These are phyloP conservation scores for Cutaneotrichosporon dermatis DNA, from an alignment of 1,284 basidiomycete genomes.

Conservation along the genomic window DNA sequence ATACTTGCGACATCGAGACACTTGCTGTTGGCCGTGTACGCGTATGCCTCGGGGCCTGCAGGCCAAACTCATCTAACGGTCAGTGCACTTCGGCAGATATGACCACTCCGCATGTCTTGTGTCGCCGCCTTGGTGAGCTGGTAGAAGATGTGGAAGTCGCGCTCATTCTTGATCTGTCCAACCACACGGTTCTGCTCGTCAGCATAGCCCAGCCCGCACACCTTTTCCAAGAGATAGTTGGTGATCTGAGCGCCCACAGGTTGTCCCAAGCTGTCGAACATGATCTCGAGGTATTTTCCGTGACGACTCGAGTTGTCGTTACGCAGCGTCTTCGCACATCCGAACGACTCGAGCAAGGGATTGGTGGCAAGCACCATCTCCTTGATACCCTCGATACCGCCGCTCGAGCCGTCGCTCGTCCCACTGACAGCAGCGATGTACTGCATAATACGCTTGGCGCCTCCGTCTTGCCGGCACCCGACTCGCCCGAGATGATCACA, in stretches of 20 bases:
- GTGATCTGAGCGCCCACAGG: slow-evolving; percentile 98
- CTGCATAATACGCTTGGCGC: slow-evolving; percentile 99
- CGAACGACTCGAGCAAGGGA: slow-evolving; percentile 94
- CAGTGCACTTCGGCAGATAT: background rate
- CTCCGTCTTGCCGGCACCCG: slow-evolving; percentile 94
- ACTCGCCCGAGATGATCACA: slow-evolving; percentile 99
- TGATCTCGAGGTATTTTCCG: slow-evolving; percentile 99
- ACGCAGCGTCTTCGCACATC: slow-evolving; percentile 95
- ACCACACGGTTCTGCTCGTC: slow-evolving; percentile 72
- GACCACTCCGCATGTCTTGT: slow-evolving; percentile 73
- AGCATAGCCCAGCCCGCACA: slow-evolving; percentile 16
- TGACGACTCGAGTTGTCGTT: slow-evolving; percentile 99
- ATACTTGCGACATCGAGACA: slow-evolving; percentile 91
- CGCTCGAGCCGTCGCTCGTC: slow-evolving; percentile 60
- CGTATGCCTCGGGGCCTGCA: slow-evolving; percentile 97
- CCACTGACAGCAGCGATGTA: slow-evolving; percentile 93
- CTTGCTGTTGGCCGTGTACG: slow-evolving; percentile 85
- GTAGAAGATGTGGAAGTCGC: slow-evolving; percentile 99
- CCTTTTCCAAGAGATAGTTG: slow-evolving; percentile 95
- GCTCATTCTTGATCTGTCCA: slow-evolving; percentile 91
- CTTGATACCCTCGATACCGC: slow-evolving; percentile 86
- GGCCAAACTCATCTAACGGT: slow-evolving; percentile 77
- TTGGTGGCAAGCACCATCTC: slow-evolving; percentile 99
- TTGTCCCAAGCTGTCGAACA: slow-evolving; percentile 90
- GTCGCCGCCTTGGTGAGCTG: slow-evolving; percentile 97